These are phyloP conservation scores for Arachnomyces sp. DNA, from an alignment of 2,329 filamentous ascomycete species.

Conservation along the genomic window DNA sequence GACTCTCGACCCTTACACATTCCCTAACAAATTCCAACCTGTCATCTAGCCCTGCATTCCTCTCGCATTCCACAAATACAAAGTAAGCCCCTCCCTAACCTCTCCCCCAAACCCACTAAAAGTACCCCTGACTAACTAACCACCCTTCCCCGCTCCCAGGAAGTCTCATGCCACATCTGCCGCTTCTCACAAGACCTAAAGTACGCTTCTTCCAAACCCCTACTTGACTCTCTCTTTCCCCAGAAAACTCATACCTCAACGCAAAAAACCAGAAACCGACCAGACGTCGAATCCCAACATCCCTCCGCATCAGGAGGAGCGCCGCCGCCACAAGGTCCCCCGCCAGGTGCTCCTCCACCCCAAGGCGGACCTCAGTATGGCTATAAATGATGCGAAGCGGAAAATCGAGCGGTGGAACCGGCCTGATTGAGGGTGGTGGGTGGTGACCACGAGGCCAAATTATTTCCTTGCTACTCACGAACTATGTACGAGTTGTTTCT, in stretches of 20 bases:
- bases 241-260: neutral
- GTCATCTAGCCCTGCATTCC: slow-evolving; percentile 22
- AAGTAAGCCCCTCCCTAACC: slow-evolving; percentile 41
- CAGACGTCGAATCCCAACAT: slow-evolving; percentile 14
- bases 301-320: too few species aligned
- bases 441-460: too few species aligned
- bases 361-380: slow-evolving; percentile 1
- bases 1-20: neutral
- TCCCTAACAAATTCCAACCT: neutral
- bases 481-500: too few species aligned
- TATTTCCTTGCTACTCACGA: too few species aligned
- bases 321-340: too few species aligned
- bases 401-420: too few species aligned
- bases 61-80: slow-evolving; percentile 29
- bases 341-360: too few species aligned
- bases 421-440: too few species aligned
- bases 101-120: neutral
- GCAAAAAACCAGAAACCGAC: slow-evolving; percentile 9
- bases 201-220: slow-evolving; percentile 4
- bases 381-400: slow-evolving; percentile 1
- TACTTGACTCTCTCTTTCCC: neutral
- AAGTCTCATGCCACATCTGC: slow-evolving; percentile 15
- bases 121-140: too few species aligned
- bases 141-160: slow-evolving; percentile 4
- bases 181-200: slow-evolving; percentile 15